Percentiles rank a stretch among this genome's conserved stretches.
Conservation (phyloP, 306 rosid genomes). For the Myrica gale region DNA sequence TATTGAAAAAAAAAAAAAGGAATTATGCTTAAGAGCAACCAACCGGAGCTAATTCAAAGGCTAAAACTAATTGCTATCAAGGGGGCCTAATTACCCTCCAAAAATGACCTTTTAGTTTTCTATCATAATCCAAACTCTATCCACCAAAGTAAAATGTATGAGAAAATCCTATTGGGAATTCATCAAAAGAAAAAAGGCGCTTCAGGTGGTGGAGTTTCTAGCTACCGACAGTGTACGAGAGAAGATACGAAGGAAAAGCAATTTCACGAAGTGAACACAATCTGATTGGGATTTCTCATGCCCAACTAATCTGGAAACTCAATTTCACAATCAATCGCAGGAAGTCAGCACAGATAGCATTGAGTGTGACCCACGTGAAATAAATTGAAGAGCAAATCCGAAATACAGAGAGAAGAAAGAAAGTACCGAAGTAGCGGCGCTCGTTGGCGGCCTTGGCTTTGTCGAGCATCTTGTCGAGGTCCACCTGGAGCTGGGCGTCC, state of each 20-base stretch:
- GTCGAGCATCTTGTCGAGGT: constrained; percentile 81
- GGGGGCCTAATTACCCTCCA: neutral
- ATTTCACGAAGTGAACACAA: neutral
- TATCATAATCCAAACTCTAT: neutral
- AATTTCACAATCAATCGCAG: too few species aligned
- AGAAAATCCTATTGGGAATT: neutral
- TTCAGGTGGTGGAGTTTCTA: neutral
- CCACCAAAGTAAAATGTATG: neutral
- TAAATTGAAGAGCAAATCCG: neutral
- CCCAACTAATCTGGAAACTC: neutral
- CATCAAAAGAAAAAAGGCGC: neutral
- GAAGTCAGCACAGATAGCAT: neutral
- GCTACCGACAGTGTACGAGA: neutral
- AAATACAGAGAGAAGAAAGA: neutral
- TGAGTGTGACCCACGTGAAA: neutral
- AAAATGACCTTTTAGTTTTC: neutral
- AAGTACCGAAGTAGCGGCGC: constrained; percentile 81
- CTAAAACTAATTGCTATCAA: neutral
- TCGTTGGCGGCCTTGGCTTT: constrained; percentile 94
- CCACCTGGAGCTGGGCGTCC: constrained; percentile 69
- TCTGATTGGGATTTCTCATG: neutral
- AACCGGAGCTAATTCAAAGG: neutral
- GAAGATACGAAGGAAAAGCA: neutral
- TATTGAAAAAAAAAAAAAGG: neutral
- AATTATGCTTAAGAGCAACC: neutral